Evolutionary conservation across 208 protist genomes (phyloP).

Genomic region (Wallacemonas rigidus): DNA sequence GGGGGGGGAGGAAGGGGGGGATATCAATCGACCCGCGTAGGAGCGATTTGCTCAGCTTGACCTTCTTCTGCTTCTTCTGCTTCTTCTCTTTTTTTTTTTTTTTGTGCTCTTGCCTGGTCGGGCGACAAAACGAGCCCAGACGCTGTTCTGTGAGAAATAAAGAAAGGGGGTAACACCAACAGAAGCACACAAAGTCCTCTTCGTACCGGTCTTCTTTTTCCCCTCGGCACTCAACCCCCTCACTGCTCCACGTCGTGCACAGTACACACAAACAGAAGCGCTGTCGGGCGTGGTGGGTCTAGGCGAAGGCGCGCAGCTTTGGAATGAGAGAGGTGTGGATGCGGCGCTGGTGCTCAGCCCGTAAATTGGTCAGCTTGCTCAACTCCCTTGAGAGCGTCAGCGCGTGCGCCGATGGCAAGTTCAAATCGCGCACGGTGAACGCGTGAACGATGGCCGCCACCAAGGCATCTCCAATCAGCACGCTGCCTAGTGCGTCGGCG

Average conservation of each 20-base stretch:
- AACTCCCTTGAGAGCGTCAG: conserved; percentile 37
- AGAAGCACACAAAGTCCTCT: too few species aligned
- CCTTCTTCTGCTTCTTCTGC: too few species aligned
- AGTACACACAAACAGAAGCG: too few species aligned
- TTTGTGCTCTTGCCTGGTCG: too few species aligned
- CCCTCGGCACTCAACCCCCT: too few species aligned
- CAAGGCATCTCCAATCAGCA: conserved; percentile 57
- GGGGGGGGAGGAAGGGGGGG: too few species aligned
- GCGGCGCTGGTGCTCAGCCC: conserved; percentile 53
- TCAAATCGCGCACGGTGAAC: conserved; percentile 45
- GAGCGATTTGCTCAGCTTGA: too few species aligned
- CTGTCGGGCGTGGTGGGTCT: background rate
- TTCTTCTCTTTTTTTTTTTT: too few species aligned
- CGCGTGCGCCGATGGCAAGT: conserved; percentile 32
- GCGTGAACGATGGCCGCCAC: conserved; percentile 68
- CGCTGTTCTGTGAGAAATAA: background rate
- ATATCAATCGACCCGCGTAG: too few species aligned
- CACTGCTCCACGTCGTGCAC: too few species aligned
- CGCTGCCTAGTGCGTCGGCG: conserved; percentile 48
- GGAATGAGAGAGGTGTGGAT: conserved; percentile 53
- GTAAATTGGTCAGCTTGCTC: conserved; percentile 46
- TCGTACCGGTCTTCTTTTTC: too few species aligned
- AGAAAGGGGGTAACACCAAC: too few species aligned
- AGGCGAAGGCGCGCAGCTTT: conserved; percentile 47
- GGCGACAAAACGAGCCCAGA: background rate